These are phyloP conservation scores for Marvania coccoides DNA, from an alignment of 139 green algal species.

Conservation along the genomic window DNA sequence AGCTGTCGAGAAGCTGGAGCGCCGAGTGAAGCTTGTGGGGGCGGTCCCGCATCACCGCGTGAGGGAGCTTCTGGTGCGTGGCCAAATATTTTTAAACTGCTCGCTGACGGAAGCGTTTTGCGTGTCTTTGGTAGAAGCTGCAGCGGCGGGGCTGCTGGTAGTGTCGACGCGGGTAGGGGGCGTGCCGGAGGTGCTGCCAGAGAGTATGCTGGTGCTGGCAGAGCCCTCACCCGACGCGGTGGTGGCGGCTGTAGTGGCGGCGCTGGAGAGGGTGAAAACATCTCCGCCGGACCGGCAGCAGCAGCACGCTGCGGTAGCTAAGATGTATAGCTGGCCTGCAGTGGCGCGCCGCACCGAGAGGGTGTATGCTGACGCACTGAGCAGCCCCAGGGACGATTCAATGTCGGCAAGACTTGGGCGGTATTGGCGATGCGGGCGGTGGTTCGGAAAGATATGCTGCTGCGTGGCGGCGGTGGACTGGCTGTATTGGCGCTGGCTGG, in stretches of 20 bases:
- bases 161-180: constrained; percentile 88
- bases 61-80: constrained; percentile 40
- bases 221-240: constrained; percentile 61
- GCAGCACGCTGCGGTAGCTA: constrained; percentile 50
- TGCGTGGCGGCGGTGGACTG: constrained; percentile 46
- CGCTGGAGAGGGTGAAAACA: constrained; percentile 18
- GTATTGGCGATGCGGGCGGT: constrained; percentile 46
- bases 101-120: constrained; percentile 97
- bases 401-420: constrained; percentile 37
- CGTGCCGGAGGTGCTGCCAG: constrained; percentile 91
- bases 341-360: constrained; percentile 69
- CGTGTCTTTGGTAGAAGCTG: constrained; percentile 95
- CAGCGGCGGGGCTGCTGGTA: constrained; percentile 72
- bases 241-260: constrained; percentile 39
- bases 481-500: constrained; percentile 45
- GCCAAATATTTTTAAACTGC: constrained; percentile 86
- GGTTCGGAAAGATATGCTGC: constrained; percentile 65
- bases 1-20: constrained; percentile 42
- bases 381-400: constrained; percentile 17
- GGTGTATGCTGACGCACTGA: constrained; percentile 58
- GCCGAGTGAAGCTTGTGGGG: constrained; percentile 71
- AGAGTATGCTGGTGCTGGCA: constrained; percentile 76
- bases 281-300: constrained; percentile 11
- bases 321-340: constrained; percentile 87
- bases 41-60: constrained; percentile 61